These are phyloP conservation scores for Anthracocystis walkeri DNA, from an alignment of 1,284 basidiomycete genomes.

Conservation along the genomic window DNA sequence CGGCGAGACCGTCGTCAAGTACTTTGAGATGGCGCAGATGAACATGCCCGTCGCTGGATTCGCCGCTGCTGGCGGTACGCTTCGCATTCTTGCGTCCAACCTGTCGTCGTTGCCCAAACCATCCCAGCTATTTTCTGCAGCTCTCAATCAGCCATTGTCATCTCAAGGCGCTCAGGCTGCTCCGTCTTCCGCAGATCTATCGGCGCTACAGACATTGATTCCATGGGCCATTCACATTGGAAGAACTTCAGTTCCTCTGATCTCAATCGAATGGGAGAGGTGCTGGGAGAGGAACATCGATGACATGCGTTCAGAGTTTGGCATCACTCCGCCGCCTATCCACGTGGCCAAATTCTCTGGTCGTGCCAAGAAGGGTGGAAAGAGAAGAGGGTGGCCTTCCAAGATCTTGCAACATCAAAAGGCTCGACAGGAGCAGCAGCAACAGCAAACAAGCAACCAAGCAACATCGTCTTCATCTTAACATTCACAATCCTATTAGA, in stretches of 20 bases:
- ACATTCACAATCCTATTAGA: background rate
- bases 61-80: constrained; percentile 79
- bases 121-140: constrained; percentile 29
- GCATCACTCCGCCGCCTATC: constrained; percentile 72
- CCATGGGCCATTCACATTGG: constrained; percentile 84
- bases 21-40: constrained; percentile 93
- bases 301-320: constrained; percentile 83
- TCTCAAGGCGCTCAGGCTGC: background rate
- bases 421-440: constrained; percentile 25
- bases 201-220: constrained; percentile 36
- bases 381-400: constrained; percentile 61
- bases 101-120: constrained; percentile 41
- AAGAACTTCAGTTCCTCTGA: constrained; percentile 78
- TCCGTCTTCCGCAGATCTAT: constrained; percentile 19
- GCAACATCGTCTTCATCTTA: background rate
- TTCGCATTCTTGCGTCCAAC: constrained; percentile 53
- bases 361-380: constrained; percentile 28
- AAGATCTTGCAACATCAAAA: constrained; percentile 55
- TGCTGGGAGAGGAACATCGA: constrained; percentile 86
- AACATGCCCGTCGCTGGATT: constrained; percentile 88
- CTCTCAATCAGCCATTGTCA: constrained; percentile 10
- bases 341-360: constrained; percentile 56
- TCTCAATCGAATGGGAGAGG: constrained; percentile 95
- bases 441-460: constrained; percentile 1
- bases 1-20: constrained; percentile 95